Evolutionary conservation across 352 stramenopile species (phyloP).

Genomic region (Phytophthora citrophthora): DNA sequence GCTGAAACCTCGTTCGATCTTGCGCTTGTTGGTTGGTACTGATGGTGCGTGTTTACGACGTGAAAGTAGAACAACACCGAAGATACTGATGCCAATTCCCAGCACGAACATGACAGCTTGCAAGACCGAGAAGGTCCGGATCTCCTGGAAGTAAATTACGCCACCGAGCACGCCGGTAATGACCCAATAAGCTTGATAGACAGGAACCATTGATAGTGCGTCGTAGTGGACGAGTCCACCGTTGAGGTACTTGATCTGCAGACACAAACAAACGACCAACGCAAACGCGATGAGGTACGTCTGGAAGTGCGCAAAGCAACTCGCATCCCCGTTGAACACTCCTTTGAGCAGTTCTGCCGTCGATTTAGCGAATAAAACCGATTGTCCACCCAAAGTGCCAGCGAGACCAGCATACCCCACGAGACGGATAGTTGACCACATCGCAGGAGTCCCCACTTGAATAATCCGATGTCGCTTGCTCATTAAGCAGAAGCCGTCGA

Average conservation of each 20-base stretch:
- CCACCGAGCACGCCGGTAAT: constrained; percentile 89
- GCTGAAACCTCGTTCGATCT: constrained; percentile 69
- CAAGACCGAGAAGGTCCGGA: constrained; percentile 71
- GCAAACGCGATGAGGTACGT: constrained; percentile 74
- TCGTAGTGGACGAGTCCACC: constrained; percentile 80
- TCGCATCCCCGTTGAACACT: constrained; percentile 65
- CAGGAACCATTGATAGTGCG: constrained; percentile 81
- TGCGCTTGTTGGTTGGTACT: constrained; percentile 49
- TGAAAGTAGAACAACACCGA: constrained; percentile 83
- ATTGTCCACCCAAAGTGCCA: constrained; percentile 83
- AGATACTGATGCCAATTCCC: constrained; percentile 82
- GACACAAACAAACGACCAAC: constrained; percentile 63
- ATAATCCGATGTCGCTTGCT: constrained; percentile 79
- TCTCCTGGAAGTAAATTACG: constrained; percentile 93
- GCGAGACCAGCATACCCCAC: constrained; percentile 80
- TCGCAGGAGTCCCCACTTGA: constrained; percentile 61
- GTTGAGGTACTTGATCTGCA: constrained; percentile 86
- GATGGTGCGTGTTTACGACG: constrained; percentile 62
- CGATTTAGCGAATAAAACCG: constrained; percentile 88
- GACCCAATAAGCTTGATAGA: constrained; percentile 92
- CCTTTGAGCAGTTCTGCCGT: constrained; percentile 79
- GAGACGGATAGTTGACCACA: constrained; percentile 74
- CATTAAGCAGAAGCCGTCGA: constrained; percentile 73
- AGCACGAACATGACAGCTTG: constrained; percentile 88
- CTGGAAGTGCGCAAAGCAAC: constrained; percentile 61